Conservation (phyloP, 192 early-diverging fungal species). For the Coemansia sp. region DNA sequence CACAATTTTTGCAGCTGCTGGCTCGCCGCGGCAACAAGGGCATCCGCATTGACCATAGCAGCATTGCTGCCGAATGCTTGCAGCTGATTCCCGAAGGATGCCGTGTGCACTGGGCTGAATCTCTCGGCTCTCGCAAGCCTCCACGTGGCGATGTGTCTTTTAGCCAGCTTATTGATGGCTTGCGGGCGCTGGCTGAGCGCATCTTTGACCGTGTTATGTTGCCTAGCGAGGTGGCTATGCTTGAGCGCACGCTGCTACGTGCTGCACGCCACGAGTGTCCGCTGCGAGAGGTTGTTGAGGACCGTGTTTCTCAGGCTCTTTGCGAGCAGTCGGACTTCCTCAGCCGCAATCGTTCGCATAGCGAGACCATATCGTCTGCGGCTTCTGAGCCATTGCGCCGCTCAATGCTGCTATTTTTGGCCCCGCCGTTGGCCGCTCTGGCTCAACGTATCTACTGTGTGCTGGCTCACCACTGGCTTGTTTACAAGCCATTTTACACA, state of each 20-base stretch:
- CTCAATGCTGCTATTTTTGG: constrained; percentile 39
- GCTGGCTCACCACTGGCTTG: constrained; percentile 46
- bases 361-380: constrained; percentile 33
- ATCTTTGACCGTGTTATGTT: constrained; percentile 17
- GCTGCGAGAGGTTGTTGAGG: constrained; percentile 49
- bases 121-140: constrained; percentile 15
- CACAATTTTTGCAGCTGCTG: constrained; percentile 41
- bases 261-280: constrained; percentile 47
- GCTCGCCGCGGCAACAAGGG: constrained; percentile 22
- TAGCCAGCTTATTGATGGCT: constrained; percentile 32
- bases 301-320: constrained; percentile 31
- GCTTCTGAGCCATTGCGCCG: constrained; percentile 28
- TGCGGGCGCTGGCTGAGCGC: constrained; percentile 34
- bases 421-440: constrained; percentile 28
- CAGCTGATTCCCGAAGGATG: constrained; percentile 44
- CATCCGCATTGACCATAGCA: constrained; percentile 23
- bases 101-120: constrained; percentile 40
- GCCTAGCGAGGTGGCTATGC: constrained; percentile 24
- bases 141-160: constrained; percentile 32
- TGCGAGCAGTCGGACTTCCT: constrained; percentile 14
- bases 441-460: constrained; percentile 28
- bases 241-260: constrained; percentile 46
- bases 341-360: constrained; percentile 2
- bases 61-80: constrained; percentile 42
- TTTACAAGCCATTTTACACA: constrained; percentile 46